A percentile compares a stretch with the other conserved stretches of the same genome.
Conservation (phyloP, 768 basidiomycete species). For the Tulasnella sp. region DNA sequence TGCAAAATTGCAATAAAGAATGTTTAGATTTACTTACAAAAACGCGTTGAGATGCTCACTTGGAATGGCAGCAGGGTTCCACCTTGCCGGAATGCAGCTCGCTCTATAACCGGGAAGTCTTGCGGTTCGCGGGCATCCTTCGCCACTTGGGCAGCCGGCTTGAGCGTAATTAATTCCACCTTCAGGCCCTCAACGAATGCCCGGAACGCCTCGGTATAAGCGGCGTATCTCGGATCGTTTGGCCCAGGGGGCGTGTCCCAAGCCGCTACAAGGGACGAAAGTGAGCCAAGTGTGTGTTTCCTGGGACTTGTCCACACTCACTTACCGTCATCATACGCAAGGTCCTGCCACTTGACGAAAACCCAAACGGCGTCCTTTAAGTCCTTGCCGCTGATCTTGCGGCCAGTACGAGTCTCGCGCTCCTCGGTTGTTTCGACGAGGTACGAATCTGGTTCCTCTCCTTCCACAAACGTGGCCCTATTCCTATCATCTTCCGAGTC, state of each 20-base stretch:
- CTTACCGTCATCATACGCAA: conserved; percentile 86
- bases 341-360: conserved; percentile 87
- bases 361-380: conserved; percentile 62
- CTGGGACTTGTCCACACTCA: neutral
- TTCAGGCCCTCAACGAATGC: conserved; percentile 52
- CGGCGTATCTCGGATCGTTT: conserved; percentile 45
- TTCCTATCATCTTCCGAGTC: conserved; percentile 23
- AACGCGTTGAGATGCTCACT: conserved; percentile 32
- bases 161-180: conserved; percentile 48
- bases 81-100: conserved; percentile 60
- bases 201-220: conserved; percentile 57
- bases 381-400: conserved; percentile 38
- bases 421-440: conserved; percentile 51
- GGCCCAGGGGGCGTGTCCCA: conserved; percentile 81
- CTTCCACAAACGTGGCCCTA: conserved; percentile 40
- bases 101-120: conserved; percentile 17
- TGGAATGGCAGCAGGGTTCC: conserved; percentile 76
- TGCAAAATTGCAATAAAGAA: conserved; percentile 25
- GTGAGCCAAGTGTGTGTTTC: neutral
- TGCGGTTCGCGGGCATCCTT: conserved; percentile 40
- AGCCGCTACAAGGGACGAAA: conserved; percentile 43
- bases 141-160: conserved; percentile 31
- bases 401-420: conserved; percentile 41
- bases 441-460: conserved; percentile 49
- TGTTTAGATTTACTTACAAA: neutral